phyloP scores from a whole-genome alignment of 2,329 filamentous ascomycete species.

The Mollisiaceae sp. region DNA sequence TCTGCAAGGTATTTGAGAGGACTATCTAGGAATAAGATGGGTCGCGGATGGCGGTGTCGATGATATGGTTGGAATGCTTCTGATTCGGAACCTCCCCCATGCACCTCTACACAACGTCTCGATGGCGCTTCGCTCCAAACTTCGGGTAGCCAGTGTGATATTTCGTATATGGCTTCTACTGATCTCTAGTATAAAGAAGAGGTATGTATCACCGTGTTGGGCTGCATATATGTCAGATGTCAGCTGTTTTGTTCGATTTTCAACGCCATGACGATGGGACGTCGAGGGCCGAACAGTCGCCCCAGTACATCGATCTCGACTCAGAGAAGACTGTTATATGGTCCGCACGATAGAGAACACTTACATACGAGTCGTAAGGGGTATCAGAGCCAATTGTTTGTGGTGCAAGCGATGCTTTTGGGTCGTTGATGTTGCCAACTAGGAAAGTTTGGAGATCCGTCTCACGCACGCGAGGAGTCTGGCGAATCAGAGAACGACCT shows the following conservation, averaged over 20 bases:
- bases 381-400: conserved; percentile 32
- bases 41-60: conserved; percentile 24
- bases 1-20: conserved; percentile 43
- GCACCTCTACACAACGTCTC: conserved; percentile 28
- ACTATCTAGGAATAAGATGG: conserved; percentile 14
- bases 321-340: background rate
- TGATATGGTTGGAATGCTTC: conserved; percentile 29
- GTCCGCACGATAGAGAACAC: conserved; percentile 24
- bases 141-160: conserved; percentile 11
- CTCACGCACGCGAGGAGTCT: conserved; percentile 28
- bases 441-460: conserved; percentile 38
- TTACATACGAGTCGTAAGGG: conserved; percentile 28
- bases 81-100: conserved; percentile 27
- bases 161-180: conserved; percentile 7
- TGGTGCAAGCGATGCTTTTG: conserved; percentile 25
- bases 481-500: conserved; percentile 22
- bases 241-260: conserved; percentile 32
- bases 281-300: conserved; percentile 13
- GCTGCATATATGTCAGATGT: conserved; percentile 31
- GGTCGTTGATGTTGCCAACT: conserved; percentile 34
- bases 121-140: conserved; percentile 28
- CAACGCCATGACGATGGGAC: conserved; percentile 29
- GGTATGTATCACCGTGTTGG: conserved; percentile 17
- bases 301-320: background rate
- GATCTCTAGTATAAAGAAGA: conserved; percentile 2